Evolutionary conservation across 805 yeast species (phyloP), one percentile per base, ranked within the genome.

Genomic region (Cyberlindnera bimundalis): DNA sequence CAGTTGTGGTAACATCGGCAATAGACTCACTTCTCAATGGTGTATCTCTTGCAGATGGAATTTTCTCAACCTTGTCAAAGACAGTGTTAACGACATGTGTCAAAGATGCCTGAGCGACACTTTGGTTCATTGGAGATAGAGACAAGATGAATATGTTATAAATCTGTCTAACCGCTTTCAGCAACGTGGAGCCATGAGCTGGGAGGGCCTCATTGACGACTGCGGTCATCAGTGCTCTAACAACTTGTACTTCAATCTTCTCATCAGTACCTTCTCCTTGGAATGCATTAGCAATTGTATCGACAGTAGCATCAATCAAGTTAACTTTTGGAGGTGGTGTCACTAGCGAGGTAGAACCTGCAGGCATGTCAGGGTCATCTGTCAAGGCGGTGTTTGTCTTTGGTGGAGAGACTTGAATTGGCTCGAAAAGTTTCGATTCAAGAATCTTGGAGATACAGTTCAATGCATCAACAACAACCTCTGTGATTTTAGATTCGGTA

Each of bases 231-330:
- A 95, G 68, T 0, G 97, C 97, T 56, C 95, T 79, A 24, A 91
- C 84, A 11, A 93, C 91, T 65, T 95, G 99, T 42, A 93, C 66
- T 66, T 95, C 99, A 25, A 95, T 78, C 42, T 75, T 79, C 18
- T 85, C 85, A 58, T 90, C 95, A 0, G 98, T 88, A 2, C 89
- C 88, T 61, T 93, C 99, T 29, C 95, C 95, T 46, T 83, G 86
- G 60, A 87, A 91, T 50, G 95, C 84, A 19, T 82, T 79, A 18
- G 93, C 78, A 17, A 90, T 85, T 13, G 89, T 84, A 48, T 83
- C 84, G 30, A 91, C 84, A 0, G 95, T 88, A 18, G 84, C 84
- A 58, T 86, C 93, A 23, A 93, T 79, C 45, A 87, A 58, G 17
- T 73, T 72, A 15, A 78, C 71, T 34, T 74, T 74, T 20, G 75